A percentile compares a stretch with the other conserved stretches of the same genome.
Conservation (phyloP, 1,284 basidiomycete genomes). For the Pholiota adiposa region DNA sequence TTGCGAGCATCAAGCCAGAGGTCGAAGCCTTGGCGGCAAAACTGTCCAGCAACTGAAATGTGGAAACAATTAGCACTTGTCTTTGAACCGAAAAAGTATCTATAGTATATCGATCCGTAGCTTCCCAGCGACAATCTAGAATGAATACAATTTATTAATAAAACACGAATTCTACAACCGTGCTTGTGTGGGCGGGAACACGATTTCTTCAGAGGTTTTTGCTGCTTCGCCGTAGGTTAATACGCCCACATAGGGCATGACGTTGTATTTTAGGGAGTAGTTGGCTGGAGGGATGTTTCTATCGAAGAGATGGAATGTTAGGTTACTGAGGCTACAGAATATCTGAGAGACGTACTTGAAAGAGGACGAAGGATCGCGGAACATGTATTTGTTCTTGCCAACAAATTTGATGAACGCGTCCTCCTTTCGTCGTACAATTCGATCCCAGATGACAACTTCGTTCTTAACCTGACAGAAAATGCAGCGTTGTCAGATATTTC, state of each 20-base stretch:
- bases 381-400: slow-evolving; percentile 83
- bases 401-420: slow-evolving; percentile 72
- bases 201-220: slow-evolving; percentile 56
- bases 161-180: slow-evolving; percentile 33
- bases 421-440: slow-evolving; percentile 79
- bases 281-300: slow-evolving; percentile 70
- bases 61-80: too few relatives aligned
- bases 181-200: slow-evolving; percentile 45
- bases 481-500: slow-evolving; percentile 3
- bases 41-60: neutral
- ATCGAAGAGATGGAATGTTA: slow-evolving; percentile 3
- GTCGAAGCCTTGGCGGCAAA: slow-evolving; percentile 23
- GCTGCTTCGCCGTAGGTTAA: slow-evolving; percentile 79
- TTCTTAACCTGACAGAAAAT: slow-evolving; percentile 64
- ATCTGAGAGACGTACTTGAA: slow-evolving; percentile 68
- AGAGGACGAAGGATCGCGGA: slow-evolving; percentile 75
- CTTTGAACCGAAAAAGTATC: too few relatives aligned
- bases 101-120: neutral
- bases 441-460: slow-evolving; percentile 90
- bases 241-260: slow-evolving; percentile 88
- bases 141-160: slow-evolving; percentile 15
- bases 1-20: slow-evolving; percentile 48
- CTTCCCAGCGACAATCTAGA: neutral
- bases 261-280: slow-evolving; percentile 85
- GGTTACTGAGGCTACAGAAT: neutral